phyloP scores from a whole-genome alignment of 2,329 filamentous ascomycete species.

The Botryotinia calthae region DNA sequence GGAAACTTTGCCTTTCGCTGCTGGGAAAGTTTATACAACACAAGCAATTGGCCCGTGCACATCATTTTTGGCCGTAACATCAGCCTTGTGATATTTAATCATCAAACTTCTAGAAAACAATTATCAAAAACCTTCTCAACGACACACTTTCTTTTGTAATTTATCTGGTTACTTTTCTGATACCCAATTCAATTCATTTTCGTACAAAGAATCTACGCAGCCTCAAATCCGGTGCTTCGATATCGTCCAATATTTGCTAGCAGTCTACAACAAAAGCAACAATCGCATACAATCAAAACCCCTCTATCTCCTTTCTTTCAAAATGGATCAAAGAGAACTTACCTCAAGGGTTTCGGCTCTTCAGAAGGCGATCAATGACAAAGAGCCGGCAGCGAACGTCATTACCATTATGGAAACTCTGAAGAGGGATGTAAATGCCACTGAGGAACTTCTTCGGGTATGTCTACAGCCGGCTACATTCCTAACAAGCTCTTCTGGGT shows the following conservation, averaged over 20 bases:
- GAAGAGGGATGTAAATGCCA: conserved; percentile 76
- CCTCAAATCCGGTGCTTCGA: not conserved
- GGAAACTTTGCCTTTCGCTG: not conserved
- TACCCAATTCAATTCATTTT: not conserved
- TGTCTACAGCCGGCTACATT: conserved; percentile 39
- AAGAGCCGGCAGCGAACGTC: conserved; percentile 70
- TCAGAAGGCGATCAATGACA: conserved; percentile 71
- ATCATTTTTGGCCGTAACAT: conserved; percentile 4
- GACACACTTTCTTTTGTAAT: conserved; percentile 2
- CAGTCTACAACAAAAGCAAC: conserved; percentile 1
- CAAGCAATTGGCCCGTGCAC: conserved; percentile 7
- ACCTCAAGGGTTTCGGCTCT: conserved; percentile 52
- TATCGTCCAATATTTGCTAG: not conserved
- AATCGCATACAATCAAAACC: conserved; percentile 11
- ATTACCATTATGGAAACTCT: conserved; percentile 73
- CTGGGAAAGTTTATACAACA: not conserved
- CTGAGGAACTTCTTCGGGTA: conserved; percentile 84
- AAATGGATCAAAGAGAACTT: conserved; percentile 37
- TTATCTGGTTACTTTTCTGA: not conserved
- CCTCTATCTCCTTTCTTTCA: conserved; percentile 18
- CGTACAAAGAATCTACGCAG: not conserved
- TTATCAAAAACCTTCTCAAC: not conserved
- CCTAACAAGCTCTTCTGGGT: conserved; percentile 17
- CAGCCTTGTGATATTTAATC: conserved; percentile 17
- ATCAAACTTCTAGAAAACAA: conserved; percentile 2